These are phyloP conservation scores for Rhododendron molle DNA, from an alignment of 148 eudicot genomes.

Conservation along the genomic window DNA sequence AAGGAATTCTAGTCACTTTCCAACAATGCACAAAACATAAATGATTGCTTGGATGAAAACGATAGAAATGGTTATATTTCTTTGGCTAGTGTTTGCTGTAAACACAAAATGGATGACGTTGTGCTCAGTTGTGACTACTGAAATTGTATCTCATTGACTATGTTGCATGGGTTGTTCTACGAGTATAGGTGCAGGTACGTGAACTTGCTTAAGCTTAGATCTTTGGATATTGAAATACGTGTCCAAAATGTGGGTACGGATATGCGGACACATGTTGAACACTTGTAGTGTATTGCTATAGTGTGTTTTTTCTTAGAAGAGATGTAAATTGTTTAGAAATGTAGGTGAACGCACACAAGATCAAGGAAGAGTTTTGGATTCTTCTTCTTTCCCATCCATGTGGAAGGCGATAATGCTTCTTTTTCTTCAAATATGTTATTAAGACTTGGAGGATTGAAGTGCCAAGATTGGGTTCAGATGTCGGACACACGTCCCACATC, in stretches of 20 bases:
- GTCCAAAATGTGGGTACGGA: background rate
- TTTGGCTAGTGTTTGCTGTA: background rate
- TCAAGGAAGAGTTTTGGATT: background rate
- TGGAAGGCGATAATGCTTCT: background rate
- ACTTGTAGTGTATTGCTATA: background rate
- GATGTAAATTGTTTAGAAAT: background rate
- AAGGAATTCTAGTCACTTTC: no score
- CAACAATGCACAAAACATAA: background rate
- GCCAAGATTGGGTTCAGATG: background rate
- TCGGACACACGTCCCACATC: background rate
- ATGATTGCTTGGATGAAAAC: background rate
- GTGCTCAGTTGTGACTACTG: background rate
- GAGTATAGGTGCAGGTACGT: background rate
- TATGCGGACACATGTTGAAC: background rate
- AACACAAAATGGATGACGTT: background rate
- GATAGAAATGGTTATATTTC: background rate
- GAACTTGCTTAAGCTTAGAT: background rate
- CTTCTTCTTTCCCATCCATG: background rate
- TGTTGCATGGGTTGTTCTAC: background rate
- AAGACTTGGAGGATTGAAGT: background rate
- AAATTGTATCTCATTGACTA: background rate
- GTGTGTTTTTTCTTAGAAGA: background rate
- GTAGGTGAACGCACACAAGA: background rate
- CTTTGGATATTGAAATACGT: background rate
- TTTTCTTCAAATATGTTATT: background rate